phyloP scores from a whole-genome alignment of 352 stramenopile species.

The Globisporangium mamillatum region DNA sequence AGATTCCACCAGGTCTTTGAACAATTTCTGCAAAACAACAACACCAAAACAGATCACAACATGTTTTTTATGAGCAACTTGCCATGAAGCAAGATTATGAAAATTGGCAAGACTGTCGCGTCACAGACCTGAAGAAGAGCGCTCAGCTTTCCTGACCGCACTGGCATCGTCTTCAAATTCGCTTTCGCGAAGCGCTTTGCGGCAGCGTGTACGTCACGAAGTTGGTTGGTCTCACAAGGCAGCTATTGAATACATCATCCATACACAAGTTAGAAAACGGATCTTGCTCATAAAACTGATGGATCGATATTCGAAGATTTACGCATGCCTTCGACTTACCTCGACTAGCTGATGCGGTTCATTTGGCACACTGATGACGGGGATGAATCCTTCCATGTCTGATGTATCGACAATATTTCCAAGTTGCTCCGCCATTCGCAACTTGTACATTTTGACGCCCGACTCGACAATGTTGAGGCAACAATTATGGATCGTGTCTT shows the following conservation, averaged over 20 bases:
- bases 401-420: constrained; percentile 65
- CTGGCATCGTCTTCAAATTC: constrained; percentile 61
- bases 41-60: not conserved
- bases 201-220: constrained; percentile 44
- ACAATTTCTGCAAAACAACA: constrained; percentile 59
- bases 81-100: not conserved
- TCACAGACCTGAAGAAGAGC: constrained; percentile 47
- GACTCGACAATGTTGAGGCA: constrained; percentile 80
- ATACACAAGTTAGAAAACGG: not conserved
- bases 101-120: not conserved
- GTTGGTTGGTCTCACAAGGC: constrained; percentile 51
- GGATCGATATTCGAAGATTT: not conserved
- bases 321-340: constrained; percentile 15
- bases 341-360: constrained; percentile 35
- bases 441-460: constrained; percentile 77
- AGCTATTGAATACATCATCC: constrained; percentile 32
- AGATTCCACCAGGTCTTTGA: constrained; percentile 69
- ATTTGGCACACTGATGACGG: constrained; percentile 28
- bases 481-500: constrained; percentile 78
- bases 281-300: not conserved
- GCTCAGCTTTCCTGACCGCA: constrained; percentile 63
- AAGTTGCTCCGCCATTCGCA: constrained; percentile 65
- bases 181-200: constrained; percentile 53
- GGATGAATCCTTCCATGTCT: constrained; percentile 60
- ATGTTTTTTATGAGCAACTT: not conserved